Conservation (phyloP, 2,329 filamentous ascomycete genomes). For the Dactylellina parvicollis region DNA sequence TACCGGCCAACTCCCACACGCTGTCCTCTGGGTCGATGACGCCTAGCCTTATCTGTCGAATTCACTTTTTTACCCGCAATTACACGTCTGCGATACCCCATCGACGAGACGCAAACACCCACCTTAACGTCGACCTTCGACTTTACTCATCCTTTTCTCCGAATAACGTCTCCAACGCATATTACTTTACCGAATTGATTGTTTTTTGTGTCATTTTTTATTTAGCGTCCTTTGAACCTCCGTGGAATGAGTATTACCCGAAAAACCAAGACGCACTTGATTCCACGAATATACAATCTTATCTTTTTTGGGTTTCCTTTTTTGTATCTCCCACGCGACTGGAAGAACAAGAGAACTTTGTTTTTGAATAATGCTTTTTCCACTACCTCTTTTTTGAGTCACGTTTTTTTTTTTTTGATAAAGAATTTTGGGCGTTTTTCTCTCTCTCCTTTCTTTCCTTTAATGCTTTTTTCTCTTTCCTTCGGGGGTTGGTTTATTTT, state of each 20-base stretch:
- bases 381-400: too few species aligned
- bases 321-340: slow-evolving; percentile 4
- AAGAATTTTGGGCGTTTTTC: slow-evolving; percentile 12
- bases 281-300: not conserved
- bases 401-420: not conserved
- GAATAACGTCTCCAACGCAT: slow-evolving; percentile 12
- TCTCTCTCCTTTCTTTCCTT: not conserved
- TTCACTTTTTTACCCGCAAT: not conserved
- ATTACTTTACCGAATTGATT: not conserved
- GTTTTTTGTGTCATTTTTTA: not conserved
- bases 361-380: slow-evolving; percentile 1
- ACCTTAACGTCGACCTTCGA: too few species aligned
- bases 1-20: slow-evolving; percentile 23
- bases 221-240: not conserved
- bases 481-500: not conserved
- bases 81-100: not conserved
- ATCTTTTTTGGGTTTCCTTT: not conserved
- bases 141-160: slow-evolving; percentile 11
- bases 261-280: not conserved
- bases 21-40: slow-evolving; percentile 30
- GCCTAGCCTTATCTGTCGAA: not conserved
- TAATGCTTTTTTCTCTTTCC: slow-evolving; percentile 5
- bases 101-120: too few species aligned
- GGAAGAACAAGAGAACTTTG: not conserved
- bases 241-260: not conserved